Percentiles rank a stretch among this genome's conserved stretches.
These are phyloP conservation scores for Carpinus viminea DNA, from an alignment of 306 rosid species.

Conservation along the genomic window DNA sequence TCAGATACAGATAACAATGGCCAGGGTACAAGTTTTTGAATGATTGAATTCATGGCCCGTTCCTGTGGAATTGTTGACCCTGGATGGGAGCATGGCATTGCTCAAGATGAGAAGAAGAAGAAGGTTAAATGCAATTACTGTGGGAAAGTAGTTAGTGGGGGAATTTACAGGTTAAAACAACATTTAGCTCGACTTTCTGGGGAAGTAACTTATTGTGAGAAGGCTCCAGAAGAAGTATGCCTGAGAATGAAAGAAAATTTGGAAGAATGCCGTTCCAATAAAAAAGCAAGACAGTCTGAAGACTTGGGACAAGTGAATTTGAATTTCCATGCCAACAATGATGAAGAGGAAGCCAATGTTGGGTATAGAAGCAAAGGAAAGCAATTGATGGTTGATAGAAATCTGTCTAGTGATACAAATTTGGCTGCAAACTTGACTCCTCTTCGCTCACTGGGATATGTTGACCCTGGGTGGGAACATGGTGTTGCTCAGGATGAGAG, in stretches of 20 bases:
- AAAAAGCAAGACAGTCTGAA: conserved; percentile 65
- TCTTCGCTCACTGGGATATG: conserved; percentile 82
- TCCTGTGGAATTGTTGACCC: conserved; percentile 87
- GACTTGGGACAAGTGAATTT: conserved; percentile 65
- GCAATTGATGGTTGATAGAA: conserved; percentile 68
- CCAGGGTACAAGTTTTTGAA: conserved; percentile 26
- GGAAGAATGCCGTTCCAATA: conserved; percentile 80
- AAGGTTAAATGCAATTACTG: conserved; percentile 97
- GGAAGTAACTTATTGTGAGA: conserved; percentile 90
- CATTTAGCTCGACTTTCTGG: conserved; percentile 98
- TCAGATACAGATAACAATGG: conserved; percentile 27
- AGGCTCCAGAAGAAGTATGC: conserved; percentile 94
- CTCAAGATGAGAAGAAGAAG: conserved; percentile 97
- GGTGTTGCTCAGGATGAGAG: conserved; percentile 97
- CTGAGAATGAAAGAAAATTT: conserved; percentile 84
- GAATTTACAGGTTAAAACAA: conserved; percentile 93
- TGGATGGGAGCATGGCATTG: conserved; percentile 96
- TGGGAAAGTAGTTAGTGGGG: conserved; percentile 96
- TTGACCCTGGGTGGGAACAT: conserved; percentile 99
- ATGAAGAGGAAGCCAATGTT: conserved; percentile 64
- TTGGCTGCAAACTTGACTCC: conserved; percentile 59
- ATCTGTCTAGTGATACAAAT: conserved; percentile 46
- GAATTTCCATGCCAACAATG: conserved; percentile 71
- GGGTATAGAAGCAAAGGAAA: conserved; percentile 81
- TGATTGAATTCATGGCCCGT: conserved; percentile 57